A percentile compares a stretch with the other conserved stretches of the same genome.
Evolutionary conservation across 768 basidiomycete genomes (phyloP).

Genomic region (Saitozyma sp.): DNA sequence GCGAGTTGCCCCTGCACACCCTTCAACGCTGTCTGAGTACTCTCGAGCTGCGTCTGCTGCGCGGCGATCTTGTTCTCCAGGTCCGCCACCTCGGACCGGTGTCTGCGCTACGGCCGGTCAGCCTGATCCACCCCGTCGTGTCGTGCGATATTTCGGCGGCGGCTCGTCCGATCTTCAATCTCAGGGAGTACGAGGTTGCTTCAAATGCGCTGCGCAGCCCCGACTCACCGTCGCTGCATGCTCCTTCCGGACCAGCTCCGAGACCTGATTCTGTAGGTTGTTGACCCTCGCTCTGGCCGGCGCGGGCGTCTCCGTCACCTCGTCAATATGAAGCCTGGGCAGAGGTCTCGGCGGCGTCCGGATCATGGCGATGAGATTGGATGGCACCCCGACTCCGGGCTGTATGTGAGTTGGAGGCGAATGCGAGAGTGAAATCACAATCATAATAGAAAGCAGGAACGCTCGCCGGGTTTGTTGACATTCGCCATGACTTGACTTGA

Average conservation of each 20-base stretch:
- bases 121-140: not conserved
- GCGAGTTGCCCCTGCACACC: not conserved
- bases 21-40: not conserved
- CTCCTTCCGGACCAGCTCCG: slow-evolving; percentile 35
- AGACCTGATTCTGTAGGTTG: slow-evolving; percentile 29
- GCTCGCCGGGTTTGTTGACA: no score
- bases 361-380: no score
- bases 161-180: not conserved
- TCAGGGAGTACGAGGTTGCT: not conserved
- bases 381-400: no score
- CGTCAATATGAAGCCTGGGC: slow-evolving; percentile 10
- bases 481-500: no score
- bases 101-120: slow-evolving; percentile 19
- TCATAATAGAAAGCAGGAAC: no score
- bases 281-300: slow-evolving; percentile 32
- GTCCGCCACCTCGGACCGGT: slow-evolving; percentile 17
- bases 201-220: no score
- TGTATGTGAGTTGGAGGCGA: no score
- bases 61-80: slow-evolving; percentile 13
- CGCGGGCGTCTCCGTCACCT: slow-evolving; percentile 30
- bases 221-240: slow-evolving; percentile 27
- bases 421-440: no score
- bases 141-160: no score
- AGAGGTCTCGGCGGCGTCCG: no score
- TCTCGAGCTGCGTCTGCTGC: slow-evolving; percentile 8